These are phyloP conservation scores for Calendula officinalis DNA, from an alignment of 129 eudicot species.

Conservation along the genomic window DNA sequence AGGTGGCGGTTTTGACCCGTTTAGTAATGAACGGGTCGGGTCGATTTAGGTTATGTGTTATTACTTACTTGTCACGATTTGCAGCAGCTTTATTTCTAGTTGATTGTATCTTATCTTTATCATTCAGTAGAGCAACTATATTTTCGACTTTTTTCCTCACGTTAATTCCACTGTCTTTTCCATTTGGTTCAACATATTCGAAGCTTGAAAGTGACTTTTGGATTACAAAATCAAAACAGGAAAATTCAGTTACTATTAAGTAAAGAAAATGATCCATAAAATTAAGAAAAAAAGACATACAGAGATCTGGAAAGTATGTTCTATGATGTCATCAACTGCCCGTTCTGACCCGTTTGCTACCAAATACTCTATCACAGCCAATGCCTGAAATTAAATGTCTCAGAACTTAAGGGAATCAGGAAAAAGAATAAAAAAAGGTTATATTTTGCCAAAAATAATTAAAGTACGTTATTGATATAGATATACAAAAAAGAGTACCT, in stretches of 20 bases:
- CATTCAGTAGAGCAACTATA: slow-evolving; percentile 70
- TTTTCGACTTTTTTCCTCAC: slow-evolving; percentile 97
- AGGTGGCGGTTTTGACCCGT: not conserved
- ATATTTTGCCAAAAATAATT: not conserved
- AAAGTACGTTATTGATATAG: too few relatives aligned
- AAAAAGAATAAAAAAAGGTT: slow-evolving; percentile 7
- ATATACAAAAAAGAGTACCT: slow-evolving; percentile 43
- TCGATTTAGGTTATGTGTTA: not conserved
- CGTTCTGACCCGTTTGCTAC: slow-evolving; percentile 98
- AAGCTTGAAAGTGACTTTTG: slow-evolving; percentile 77
- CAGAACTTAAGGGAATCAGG: slow-evolving; percentile 14
- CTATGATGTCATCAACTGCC: slow-evolving; percentile 95
- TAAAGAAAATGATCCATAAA: not conserved
- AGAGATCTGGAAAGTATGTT: slow-evolving; percentile 94
- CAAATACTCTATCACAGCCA: slow-evolving; percentile 95
- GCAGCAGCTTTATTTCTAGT: slow-evolving; percentile 92
- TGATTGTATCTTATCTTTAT: slow-evolving; percentile 91
- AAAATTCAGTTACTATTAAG: slow-evolving; percentile 9
- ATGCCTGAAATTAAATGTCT: slow-evolving; percentile 51
- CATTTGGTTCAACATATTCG: slow-evolving; percentile 92
- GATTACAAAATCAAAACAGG: slow-evolving; percentile 12
- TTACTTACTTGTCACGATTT: slow-evolving; percentile 84
- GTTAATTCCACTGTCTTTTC: slow-evolving; percentile 91
- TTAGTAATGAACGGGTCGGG: not conserved
- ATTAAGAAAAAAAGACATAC: slow-evolving; percentile 40